Percentiles rank a stretch among this genome's conserved stretches.
Conservation (phyloP, 129 eudicot genomes). For the Chrysanthemum seticuspe region DNA sequence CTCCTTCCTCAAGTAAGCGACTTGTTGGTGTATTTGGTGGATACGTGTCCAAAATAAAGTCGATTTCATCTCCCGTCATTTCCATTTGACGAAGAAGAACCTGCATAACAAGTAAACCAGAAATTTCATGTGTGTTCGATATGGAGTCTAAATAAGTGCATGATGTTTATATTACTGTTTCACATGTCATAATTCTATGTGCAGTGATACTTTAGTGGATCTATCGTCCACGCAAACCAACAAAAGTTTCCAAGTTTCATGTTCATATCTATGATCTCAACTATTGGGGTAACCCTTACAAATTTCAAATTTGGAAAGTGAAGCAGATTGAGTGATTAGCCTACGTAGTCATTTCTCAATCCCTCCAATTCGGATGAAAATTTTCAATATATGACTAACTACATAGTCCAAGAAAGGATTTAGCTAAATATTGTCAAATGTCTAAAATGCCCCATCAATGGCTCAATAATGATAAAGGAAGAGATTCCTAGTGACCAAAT, state of each 20-base stretch:
- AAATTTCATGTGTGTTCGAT: background rate
- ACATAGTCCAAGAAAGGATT: conserved; percentile 3
- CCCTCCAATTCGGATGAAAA: background rate
- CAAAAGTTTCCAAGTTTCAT: too few relatives aligned
- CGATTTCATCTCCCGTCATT: conserved; percentile 77
- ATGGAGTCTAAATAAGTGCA: background rate
- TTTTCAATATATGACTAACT: background rate
- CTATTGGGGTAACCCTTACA: too few relatives aligned
- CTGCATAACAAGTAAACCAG: conserved; percentile 33
- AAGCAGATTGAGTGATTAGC: too few relatives aligned
- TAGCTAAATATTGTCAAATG: background rate
- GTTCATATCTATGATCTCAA: too few relatives aligned
- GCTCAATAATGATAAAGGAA: background rate
- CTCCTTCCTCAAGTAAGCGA: conserved; percentile 67
- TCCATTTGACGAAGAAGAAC: conserved; percentile 79
- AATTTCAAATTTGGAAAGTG: too few relatives aligned
- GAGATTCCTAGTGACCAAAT: background rate
- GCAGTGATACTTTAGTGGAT: background rate
- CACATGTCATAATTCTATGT: too few relatives aligned
- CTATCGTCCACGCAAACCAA: background rate
- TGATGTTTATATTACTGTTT: too few relatives aligned
- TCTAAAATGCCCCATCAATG: conserved; percentile 1
- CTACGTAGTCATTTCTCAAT: too few relatives aligned
- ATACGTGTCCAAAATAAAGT: conserved; percentile 58
- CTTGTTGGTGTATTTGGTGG: conserved; percentile 76